Base-by-base conservation (phyloP, 345 rosid species). In the Erysimum cheiranthoides region DNA sequence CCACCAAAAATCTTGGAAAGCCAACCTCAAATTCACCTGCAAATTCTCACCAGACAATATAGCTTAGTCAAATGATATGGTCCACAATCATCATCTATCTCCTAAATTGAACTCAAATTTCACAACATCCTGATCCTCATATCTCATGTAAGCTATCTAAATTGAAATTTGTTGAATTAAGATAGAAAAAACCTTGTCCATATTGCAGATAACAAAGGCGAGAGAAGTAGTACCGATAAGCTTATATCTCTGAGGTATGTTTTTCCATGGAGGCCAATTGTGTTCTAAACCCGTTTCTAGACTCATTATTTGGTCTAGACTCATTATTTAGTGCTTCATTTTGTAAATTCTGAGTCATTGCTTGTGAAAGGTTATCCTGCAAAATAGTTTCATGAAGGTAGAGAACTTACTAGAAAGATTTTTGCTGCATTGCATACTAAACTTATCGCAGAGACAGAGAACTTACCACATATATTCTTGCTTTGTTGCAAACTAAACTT, bases 21-120 rank as follows among this genome's bases (percentile, higher is more conserved):
- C 98, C 97, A 94, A 54, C 96, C 98, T 92, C 93, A 92, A 85
- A 53, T 94, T 94, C 75, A 94, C 97, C 97, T 94, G 82, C 76
- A 4, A 58, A 31, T 47, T 63, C 16, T 10, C 76, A 78, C 57
- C 61, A 78, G 2, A 46, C 42, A 45, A 16, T n/a, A 14, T 30
- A 50, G 1, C 13, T 14, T 60, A 47, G 59, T 39, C 62, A 66
- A 46, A 35, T 74, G 21, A 46, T 14, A 14, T 43, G 2, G 39
- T 42, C 64, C 34, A 61, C 38, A 13, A 11, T 28, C 69, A 61
- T 60, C 59, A 58, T 45, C 32, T 17, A 42, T 61, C 42, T 50
- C 21, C 61, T n/a, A 35, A 45, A 70, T 3, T 11, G 25, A 73
- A 10, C 38, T 39, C 43, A 18, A 52, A 52, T 21, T 39, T 51